These are phyloP conservation scores for Amylocarpus encephaloides DNA, from an alignment of 2,329 filamentous ascomycete genomes.

Conservation along the genomic window DNA sequence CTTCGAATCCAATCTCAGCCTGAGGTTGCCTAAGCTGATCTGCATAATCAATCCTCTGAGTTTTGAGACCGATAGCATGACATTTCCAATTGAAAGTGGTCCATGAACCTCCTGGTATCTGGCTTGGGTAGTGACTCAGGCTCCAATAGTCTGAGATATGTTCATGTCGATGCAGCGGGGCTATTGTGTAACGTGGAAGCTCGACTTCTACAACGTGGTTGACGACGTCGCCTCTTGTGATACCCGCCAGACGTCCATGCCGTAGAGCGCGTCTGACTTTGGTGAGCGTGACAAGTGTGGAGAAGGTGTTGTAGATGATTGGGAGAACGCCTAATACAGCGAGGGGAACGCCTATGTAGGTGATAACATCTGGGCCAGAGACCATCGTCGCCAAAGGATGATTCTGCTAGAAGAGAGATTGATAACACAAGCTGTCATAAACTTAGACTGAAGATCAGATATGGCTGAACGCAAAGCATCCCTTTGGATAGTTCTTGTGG, in stretches of 20 bases:
- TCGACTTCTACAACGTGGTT: constrained; percentile 62
- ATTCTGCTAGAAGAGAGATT: no score
- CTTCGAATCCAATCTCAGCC: constrained; percentile 49
- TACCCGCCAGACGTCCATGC: constrained; percentile 49
- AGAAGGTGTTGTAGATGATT: constrained; percentile 59
- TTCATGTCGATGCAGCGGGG: constrained; percentile 49
- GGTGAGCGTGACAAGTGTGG: constrained; percentile 52
- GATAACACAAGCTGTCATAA: no score
- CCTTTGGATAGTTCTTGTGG: no score
- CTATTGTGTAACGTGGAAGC: constrained; percentile 57
- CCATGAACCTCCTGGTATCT: constrained; percentile 56
- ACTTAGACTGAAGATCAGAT: no score
- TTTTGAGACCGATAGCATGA: constrained; percentile 54
- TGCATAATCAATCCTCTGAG: constrained; percentile 57
- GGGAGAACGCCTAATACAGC: constrained; percentile 55
- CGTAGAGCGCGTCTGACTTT: constrained; percentile 54
- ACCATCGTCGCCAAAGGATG: neutral
- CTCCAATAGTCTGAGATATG: constrained; percentile 53
- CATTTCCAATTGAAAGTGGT: constrained; percentile 60
- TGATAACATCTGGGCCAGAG: constrained; percentile 41
- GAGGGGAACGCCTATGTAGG: constrained; percentile 51
- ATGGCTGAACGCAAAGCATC: no score
- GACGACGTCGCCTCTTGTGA: constrained; percentile 57
- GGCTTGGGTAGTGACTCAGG: constrained; percentile 43
- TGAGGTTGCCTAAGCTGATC: constrained; percentile 41